Evolutionary conservation across 2,329 filamentous ascomycete species (phyloP), one percentile per base, ranked within the genome.

Genomic region (Penicillium glabrum): DNA sequence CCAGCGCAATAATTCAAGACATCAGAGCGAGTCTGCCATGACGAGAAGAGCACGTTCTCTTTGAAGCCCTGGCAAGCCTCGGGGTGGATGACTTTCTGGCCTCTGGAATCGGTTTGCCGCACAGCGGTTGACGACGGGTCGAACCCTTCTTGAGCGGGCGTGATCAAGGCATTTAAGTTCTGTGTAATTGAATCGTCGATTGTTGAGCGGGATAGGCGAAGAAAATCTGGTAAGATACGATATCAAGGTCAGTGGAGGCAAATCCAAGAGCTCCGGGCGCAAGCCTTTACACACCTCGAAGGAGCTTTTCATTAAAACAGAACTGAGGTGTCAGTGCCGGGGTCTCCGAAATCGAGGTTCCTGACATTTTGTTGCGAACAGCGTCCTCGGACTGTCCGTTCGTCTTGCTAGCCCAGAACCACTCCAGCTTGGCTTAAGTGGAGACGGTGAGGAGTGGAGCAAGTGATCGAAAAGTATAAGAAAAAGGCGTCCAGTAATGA

Each of bases 101-200:
- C 71, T 29, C 78, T 67, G 0, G 84, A 76, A 41, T 81, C 77
- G 2, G 84, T 79, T 24, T 80, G 79, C 51, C 88, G 84, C 14
- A 83, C 78, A 0, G 87, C 84, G 1, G 91, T 96, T 1, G 90
- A 93, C 0, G 82, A 78, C 1, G 93, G 90, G 70, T 96, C 89
- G 75, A 96, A 98, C 16, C 86, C 86, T 33, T 69, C 67, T 45
- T 81, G 79, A 13, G 90, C 83, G 0, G 93, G 93, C 1, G 89
- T 93, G 45, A 91, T 79, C 37, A 98, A 83, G 1, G 91, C 91
- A 79, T 98, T 98, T 59, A 99, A 85, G 68, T 96, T 93, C 70
- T 96, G 93, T 1, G 87, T 86, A 69, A 99, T 98, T 45, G 90
- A 91, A 76, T 99, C 95, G 76, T 99, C 95, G 69, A 97, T 88